Conservation (phyloP, 208 protist genomes). For the Trypanosoma rangeli region DNA sequence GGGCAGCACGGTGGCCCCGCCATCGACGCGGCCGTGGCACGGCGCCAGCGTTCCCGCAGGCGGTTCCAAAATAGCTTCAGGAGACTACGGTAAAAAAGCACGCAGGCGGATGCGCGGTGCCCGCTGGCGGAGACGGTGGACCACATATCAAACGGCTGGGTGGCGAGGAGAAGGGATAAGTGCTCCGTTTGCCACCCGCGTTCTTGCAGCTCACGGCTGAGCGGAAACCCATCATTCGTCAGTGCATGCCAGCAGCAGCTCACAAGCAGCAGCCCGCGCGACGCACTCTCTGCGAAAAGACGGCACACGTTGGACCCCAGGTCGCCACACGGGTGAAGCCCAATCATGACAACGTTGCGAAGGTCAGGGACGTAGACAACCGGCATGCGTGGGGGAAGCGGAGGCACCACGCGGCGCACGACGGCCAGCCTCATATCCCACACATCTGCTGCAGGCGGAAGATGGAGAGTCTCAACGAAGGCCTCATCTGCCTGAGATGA, state of each 20-base stretch:
- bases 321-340: conserved; percentile 87
- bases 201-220: conserved; percentile 49
- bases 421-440: conserved; percentile 29
- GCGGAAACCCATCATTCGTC: conserved; percentile 68
- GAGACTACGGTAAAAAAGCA: conserved; percentile 83
- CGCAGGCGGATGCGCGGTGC: conserved; percentile 59
- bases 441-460: conserved; percentile 31
- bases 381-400: conserved; percentile 23
- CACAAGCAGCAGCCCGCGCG: conserved; percentile 77
- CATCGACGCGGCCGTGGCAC: not conserved
- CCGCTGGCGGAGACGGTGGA: conserved; percentile 55
- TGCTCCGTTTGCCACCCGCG: conserved; percentile 49
- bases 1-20: conserved; percentile 17
- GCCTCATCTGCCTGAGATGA: not conserved
- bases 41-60: conserved; percentile 29
- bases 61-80: conserved; percentile 66
- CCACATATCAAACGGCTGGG: conserved; percentile 88
- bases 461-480: not conserved
- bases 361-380: conserved; percentile 68
- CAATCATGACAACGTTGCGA: conserved; percentile 66
- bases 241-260: conserved; percentile 92
- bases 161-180: conserved; percentile 78
- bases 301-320: conserved; percentile 83
- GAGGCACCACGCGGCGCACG: conserved; percentile 43
- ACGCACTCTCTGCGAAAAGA: conserved; percentile 46